Percentiles rank a stretch among this genome's conserved stretches.
Evolutionary conservation across 805 yeast species (phyloP).

Genomic region (Kluyveromyces aestuarii): DNA sequence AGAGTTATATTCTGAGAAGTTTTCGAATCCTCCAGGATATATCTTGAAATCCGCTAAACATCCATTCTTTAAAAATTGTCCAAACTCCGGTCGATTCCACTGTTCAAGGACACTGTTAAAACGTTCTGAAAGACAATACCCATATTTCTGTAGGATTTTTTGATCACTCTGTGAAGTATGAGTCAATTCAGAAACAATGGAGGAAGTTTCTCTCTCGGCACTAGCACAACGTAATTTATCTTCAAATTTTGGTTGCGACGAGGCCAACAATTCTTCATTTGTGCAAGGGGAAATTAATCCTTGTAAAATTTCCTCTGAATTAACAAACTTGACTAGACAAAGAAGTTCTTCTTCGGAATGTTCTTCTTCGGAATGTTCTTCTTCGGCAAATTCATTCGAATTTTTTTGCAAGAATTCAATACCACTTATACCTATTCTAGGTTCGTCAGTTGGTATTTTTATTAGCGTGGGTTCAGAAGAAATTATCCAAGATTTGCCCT

Average conservation of each 20-base stretch:
- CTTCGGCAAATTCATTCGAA: background rate
- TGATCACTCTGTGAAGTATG: slow-evolving; percentile 4
- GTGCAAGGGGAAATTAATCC: background rate
- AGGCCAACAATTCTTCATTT: background rate
- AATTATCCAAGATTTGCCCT: background rate
- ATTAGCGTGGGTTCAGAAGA: background rate
- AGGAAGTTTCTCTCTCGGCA: too few species aligned
- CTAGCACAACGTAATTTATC: background rate
- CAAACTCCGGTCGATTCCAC: slow-evolving; percentile 6
- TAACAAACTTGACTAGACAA: background rate
- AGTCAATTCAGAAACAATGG: background rate
- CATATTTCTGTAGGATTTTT: slow-evolving; percentile 19
- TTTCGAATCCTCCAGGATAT: slow-evolving; percentile 8
- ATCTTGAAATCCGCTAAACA: slow-evolving; percentile 10
- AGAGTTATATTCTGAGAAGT: slow-evolving; percentile 18
- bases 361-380: background rate
- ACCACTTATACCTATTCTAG: background rate
- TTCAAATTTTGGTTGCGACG: background rate
- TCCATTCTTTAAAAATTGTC: background rate
- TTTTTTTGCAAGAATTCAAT: background rate
- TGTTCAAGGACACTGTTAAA: slow-evolving; percentile 12
- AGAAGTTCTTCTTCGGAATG: background rate
- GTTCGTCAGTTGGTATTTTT: background rate
- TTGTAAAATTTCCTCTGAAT: background rate
- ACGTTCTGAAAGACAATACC: slow-evolving; percentile 18